Conservation (phyloP, 331 rosid species). For the Ulmus americana region DNA sequence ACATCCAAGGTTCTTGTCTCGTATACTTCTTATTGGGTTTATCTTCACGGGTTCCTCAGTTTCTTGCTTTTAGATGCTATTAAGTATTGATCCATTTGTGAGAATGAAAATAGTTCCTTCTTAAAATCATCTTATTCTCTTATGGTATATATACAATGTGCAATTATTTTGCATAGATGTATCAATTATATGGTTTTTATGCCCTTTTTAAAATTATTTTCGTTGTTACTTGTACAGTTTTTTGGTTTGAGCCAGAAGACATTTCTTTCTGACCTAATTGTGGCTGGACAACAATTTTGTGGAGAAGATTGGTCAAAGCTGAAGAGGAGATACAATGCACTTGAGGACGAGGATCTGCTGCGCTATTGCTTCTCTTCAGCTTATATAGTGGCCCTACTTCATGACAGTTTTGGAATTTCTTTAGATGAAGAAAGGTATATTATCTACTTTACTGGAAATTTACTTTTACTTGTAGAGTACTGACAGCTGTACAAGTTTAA, state of each 20-base stretch:
- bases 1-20: slow-evolving; percentile 66
- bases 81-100: slow-evolving; percentile 13
- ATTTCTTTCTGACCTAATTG: slow-evolving; percentile 64
- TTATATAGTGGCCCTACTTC: slow-evolving; percentile 83
- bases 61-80: slow-evolving; percentile 15
- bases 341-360: slow-evolving; percentile 62
- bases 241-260: slow-evolving; percentile 60
- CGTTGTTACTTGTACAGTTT: slow-evolving; percentile 41
- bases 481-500: neutral
- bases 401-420: slow-evolving; percentile 81
- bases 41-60: slow-evolving; percentile 8
- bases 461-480: neutral
- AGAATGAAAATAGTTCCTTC: slow-evolving; percentile 1
- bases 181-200: slow-evolving; percentile 12
- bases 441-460: slow-evolving; percentile 1
- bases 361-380: slow-evolving; percentile 95
- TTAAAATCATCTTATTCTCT: slow-evolving; percentile 5
- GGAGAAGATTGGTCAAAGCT: slow-evolving; percentile 73
- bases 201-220: slow-evolving; percentile 5
- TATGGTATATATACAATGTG: neutral
- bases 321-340: slow-evolving; percentile 41
- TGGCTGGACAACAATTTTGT: slow-evolving; percentile 80
- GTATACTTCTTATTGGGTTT: slow-evolving; percentile 18
- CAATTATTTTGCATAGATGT: neutral
- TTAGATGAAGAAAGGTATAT: slow-evolving; percentile 79